A percentile compares a stretch with the other conserved stretches of the same genome.
phyloP scores from a whole-genome alignment of 2,329 filamentous ascomycete species.

The Atkinsonella hypoxylon region DNA sequence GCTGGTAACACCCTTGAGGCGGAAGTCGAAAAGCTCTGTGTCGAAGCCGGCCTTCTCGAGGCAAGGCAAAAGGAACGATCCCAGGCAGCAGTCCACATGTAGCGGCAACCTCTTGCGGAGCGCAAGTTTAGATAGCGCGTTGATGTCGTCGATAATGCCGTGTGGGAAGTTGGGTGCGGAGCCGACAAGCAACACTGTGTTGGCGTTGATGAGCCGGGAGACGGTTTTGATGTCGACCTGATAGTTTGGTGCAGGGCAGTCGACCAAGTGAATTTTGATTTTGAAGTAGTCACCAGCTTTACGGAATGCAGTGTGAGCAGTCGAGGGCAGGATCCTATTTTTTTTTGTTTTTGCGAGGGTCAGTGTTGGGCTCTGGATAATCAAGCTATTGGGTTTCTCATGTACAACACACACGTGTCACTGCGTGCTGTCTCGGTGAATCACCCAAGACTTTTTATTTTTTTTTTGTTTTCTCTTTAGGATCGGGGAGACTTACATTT shows the following conservation, averaged over 20 bases:
- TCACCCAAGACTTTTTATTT: no score
- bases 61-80: slow-evolving; percentile 88
- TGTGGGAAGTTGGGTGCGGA: slow-evolving; percentile 97
- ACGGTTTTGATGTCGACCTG: slow-evolving; percentile 73
- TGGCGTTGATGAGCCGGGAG: slow-evolving; percentile 78
- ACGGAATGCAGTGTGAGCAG: slow-evolving; percentile 89
- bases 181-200: slow-evolving; percentile 86
- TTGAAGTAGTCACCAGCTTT: slow-evolving; percentile 95
- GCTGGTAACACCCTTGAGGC: slow-evolving; percentile 82
- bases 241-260: slow-evolving; percentile 74
- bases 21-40: slow-evolving; percentile 81
- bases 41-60: slow-evolving; percentile 91
- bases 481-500: slow-evolving; percentile 55
- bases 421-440: neutral
- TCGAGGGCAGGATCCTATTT: slow-evolving; percentile 77
- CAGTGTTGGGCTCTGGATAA: neutral
- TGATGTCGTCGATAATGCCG: slow-evolving; percentile 93
- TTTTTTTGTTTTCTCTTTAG: no score
- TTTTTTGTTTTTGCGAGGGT: neutral
- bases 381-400: neutral
- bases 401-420: neutral
- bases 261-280: slow-evolving; percentile 83
- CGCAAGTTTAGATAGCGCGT: slow-evolving; percentile 72
- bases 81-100: slow-evolving; percentile 95
- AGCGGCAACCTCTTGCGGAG: slow-evolving; percentile 69